Percentiles rank a stretch among this genome's conserved stretches.
These are phyloP conservation scores for Colletotrichum echinochloae DNA, from an alignment of 2,329 filamentous ascomycete species.

Conservation along the genomic window DNA sequence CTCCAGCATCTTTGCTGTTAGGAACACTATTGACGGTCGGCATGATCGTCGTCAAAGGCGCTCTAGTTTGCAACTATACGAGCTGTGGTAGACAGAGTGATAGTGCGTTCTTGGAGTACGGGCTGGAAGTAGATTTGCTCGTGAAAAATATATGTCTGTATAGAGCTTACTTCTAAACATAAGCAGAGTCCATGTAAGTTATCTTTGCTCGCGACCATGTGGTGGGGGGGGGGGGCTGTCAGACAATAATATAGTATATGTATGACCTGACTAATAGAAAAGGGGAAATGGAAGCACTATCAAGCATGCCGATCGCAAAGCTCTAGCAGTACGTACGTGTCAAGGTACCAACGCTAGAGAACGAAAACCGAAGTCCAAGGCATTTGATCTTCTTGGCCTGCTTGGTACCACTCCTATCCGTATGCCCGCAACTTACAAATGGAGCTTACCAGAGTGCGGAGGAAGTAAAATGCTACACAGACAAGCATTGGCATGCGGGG, in stretches of 20 bases:
- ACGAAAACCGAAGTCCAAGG: neutral
- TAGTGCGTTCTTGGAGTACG: neutral
- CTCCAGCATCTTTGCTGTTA: neutral
- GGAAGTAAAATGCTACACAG: neutral
- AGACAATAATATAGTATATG: neutral
- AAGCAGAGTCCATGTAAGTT: too few species aligned
- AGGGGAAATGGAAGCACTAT: neutral
- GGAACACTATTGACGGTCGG: neutral
- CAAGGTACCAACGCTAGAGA: neutral
- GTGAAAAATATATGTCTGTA: neutral
- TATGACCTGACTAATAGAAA: neutral
- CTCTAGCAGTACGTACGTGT: neutral
- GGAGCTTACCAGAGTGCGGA: neutral
- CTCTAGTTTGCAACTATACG: too few species aligned
- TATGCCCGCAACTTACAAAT: neutral
- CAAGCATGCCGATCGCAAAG: neutral
- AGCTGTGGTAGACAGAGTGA: too few species aligned
- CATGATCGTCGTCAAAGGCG: neutral
- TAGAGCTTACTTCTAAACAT: neutral
- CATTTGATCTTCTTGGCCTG: neutral
- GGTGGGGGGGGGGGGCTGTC: neutral
- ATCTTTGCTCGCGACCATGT: too few species aligned
- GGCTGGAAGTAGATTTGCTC: neutral
- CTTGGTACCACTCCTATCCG: neutral
- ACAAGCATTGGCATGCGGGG: conserved; percentile 22